phyloP scores from a whole-genome alignment of 2,329 filamentous ascomycete genomes.

The Epichloe gansuensis region DNA sequence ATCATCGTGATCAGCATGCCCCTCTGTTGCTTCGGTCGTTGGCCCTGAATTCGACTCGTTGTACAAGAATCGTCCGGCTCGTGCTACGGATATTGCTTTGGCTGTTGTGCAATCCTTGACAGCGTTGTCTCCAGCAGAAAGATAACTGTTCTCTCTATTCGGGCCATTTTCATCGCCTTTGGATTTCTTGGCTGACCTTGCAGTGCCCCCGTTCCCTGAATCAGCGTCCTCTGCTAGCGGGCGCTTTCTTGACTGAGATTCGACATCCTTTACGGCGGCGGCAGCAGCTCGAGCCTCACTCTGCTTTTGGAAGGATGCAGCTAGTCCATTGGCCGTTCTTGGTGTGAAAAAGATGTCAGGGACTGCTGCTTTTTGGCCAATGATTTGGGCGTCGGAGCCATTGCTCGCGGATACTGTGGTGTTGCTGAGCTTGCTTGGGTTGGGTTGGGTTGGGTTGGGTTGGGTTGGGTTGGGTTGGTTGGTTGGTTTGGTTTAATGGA shows the following conservation, averaged over 20 bases:
- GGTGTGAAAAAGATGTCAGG: slow-evolving; percentile 78
- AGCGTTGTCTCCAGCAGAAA: slow-evolving; percentile 16
- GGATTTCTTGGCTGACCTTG: slow-evolving; percentile 32
- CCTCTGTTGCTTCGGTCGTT: slow-evolving; percentile 24
- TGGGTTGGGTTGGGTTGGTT: too few species aligned
- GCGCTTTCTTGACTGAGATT: slow-evolving; percentile 33
- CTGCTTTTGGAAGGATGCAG: slow-evolving; percentile 24
- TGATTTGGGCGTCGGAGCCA: slow-evolving; percentile 20
- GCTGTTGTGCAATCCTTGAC: neutral
- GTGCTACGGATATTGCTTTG: slow-evolving; percentile 15
- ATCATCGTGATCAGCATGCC: slow-evolving; percentile 37
- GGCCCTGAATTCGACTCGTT: slow-evolving; percentile 29
- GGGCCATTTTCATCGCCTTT: slow-evolving; percentile 23
- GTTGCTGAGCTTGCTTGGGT: neutral
- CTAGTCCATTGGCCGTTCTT: slow-evolving; percentile 37
- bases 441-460: too few species aligned
- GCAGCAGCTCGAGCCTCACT: slow-evolving; percentile 14
- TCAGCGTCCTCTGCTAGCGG: slow-evolving; percentile 36
- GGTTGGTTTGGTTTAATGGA: too few species aligned
- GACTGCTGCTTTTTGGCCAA: slow-evolving; percentile 60
- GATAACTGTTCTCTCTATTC: slow-evolving; percentile 22
- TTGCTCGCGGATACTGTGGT: slow-evolving; percentile 6
- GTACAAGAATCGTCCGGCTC: slow-evolving; percentile 43
- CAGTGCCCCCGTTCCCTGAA: slow-evolving; percentile 28
- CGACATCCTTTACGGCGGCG: slow-evolving; percentile 15